Evolutionary conservation across 108 stramenopile species (phyloP), one percentile per base, ranked within the genome.

Genomic region (Cyclotella atomus): DNA sequence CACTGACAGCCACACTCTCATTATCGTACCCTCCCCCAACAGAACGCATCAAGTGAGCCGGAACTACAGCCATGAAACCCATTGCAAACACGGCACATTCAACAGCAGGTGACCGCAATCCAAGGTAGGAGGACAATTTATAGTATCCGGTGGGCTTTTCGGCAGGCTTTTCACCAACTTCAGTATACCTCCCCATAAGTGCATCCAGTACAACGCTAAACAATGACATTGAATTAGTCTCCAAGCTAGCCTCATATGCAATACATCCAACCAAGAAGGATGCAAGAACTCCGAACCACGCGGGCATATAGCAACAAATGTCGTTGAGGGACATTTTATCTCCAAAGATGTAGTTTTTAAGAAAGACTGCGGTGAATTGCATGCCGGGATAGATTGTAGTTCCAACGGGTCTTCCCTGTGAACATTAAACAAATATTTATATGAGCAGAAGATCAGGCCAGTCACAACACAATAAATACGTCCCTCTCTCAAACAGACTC

Each of bases 21-120:
- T 99, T 99, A 76, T 99, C 98, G 76, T 96, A 99, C 29, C 95
- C 95, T 47, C 98, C 98, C n/a, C 98, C 97, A 7, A 99, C 94
- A 74, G 90, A 92, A 45, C 99, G 76, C 89, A 96, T 96, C 50
- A 97, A 90, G 82, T 99, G 97, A 0, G 97, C 95, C 2, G 97
- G 99, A 19, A 98, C 91, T 44, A 97, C 82, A 54, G 87, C 88
- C 91, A 97, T 97, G 77, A 97, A 89, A 25, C 85, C 94, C 75
- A 96, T 87, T 28, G 97, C 94, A 73, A 83, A 90, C 15, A 95
- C 66, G 21, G 88, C 89, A 24, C 88, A 89, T 79, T 91, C 91
- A 32, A 92, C 46, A 33, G 90, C 84, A 1, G 90, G 93, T 49
- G 89, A 82, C 17, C 55, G 54, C 1, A 68, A 32, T 8, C 54